A percentile compares a stretch with the other conserved stretches of the same genome.
phyloP scores from a whole-genome alignment of 208 protist species.

The Herpetomonas tarakana region DNA sequence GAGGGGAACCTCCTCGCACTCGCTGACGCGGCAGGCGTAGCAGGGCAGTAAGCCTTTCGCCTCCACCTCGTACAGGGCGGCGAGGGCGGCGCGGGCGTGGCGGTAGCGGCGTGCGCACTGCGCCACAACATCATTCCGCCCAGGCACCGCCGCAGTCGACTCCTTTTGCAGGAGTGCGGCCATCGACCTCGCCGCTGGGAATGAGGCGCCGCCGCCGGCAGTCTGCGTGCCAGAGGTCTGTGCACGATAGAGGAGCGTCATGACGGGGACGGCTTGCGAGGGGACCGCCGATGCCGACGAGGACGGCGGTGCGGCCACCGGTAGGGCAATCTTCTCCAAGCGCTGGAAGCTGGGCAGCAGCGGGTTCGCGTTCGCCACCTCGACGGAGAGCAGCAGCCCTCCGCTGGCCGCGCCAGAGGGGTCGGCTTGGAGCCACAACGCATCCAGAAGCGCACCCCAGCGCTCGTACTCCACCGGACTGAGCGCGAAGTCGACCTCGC shows the following conservation, averaged over 20 bases:
- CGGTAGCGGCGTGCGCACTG: constrained; percentile 22
- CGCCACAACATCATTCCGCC: neutral
- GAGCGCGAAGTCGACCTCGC: constrained; percentile 23
- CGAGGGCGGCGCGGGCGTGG: constrained; percentile 34
- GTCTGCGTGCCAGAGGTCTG: neutral
- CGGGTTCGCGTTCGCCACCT: constrained; percentile 6
- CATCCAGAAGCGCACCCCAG: constrained; percentile 65
- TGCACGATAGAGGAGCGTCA: neutral
- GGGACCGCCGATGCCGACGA: neutral
- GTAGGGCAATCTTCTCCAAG: neutral
- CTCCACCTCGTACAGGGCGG: constrained; percentile 53
- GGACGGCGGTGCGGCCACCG: neutral
- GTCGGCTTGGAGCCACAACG: constrained; percentile 72
- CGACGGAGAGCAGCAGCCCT: constrained; percentile 33
- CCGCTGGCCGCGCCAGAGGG: constrained; percentile 38
- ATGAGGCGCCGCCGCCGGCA: too few species aligned
- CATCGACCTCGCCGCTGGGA: neutral
- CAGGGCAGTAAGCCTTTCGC: constrained; percentile 39
- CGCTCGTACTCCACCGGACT: constrained; percentile 35
- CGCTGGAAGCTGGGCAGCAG: neutral
- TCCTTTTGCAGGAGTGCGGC: neutral
- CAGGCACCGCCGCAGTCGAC: neutral
- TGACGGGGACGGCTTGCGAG: neutral
- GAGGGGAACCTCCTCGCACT: constrained; percentile 45
- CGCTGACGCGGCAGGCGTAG: constrained; percentile 51